Base-by-base conservation (phyloP, 371 early-diverging fungal genomes). In the Rhizopus stolonifer region DNA sequence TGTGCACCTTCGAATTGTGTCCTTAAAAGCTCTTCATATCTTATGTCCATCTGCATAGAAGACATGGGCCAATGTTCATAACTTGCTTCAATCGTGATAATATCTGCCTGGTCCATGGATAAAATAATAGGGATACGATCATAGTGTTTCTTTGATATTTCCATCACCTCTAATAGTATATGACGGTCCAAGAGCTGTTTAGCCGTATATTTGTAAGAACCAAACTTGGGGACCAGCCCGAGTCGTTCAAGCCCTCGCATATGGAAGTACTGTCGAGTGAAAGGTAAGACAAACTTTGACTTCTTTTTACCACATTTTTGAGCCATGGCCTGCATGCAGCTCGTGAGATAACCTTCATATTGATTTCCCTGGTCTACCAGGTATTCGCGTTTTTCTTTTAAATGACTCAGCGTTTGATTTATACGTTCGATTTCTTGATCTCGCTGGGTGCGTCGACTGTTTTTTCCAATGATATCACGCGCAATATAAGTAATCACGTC, bases 131-230 rank as follows among this genome's bases (percentile, higher is more conserved):
- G 82, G 54, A 97, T 90, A 55, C 89, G 86, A 58, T 91, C 91
- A 69, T 90, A 90, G 72, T 93, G 89, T 44, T 88, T 87, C 31
- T 90, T 90, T 22, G 79, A 75, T 40, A 89, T 81, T 29, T 86
- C 90, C 39, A 86, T 88, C 29, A 98, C 70, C 17, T 89, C 86
- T 14, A 95, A 64, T 26, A 99, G 64, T 5, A 99, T 92, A 43
- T 99, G 97, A 64, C 94, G 91, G 54, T 93, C 87, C 57, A 90
- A 80, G 47, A 99, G 76, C 53, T 90, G 87, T 54, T 91, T 90
- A 10, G 98, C 98, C 13, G 91, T 88, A 77, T 95, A 98, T 80
- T 96, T 97, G 85, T 86, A 98, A 31, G 95, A 94, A 4, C 99
- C 99, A 70, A 95, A 99, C 61, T 89, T 86, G 3, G 99, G 98